Base-by-base conservation (phyloP, 2,329 filamentous ascomycete genomes). In the Paecilomyces fulvus region DNA sequence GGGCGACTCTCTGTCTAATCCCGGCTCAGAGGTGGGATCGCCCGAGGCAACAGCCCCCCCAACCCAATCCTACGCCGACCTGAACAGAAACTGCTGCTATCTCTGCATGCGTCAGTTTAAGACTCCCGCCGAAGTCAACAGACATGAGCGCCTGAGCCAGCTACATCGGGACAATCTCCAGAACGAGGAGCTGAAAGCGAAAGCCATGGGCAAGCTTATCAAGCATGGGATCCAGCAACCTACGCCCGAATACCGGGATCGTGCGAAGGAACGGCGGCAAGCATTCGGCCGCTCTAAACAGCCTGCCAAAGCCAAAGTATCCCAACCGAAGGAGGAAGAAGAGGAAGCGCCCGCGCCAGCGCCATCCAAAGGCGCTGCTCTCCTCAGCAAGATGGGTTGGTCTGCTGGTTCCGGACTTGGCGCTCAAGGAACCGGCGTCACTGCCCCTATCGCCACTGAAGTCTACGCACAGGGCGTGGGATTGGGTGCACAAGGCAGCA, bases 101-200 rank as follows among this genome's bases (percentile, higher is more conserved):
- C 73, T 86, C n/a, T 87, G 84, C 65, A 78, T 80, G 64, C 78
- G 80, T 25, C 76, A 81, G 60, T 84, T 86, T 62, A 80, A 81
- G 54, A 75, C 75, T 1, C 71, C 77, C 6, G 77, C 76, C 1
- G 78, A 84, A 63, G 76, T 84, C 46, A 79, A 81, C 60, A 77
- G 78, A 58, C 85, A 88, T 65, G 83, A 86, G 63, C 76, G 79
- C 6, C 74, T 81, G 21, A 83, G 81, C 60, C 74, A 82, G 55
- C 71, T 83, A 28, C 84, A 87, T 63, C 77, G 77, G 10, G 72
- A 75, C 28, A 84, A 83, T 54, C 65, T 84, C 37, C 73, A 79
- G 57, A 77, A 83, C 55, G 75, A 79, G 12, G 73, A 75, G 8
- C 69, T 79, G 20, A 73, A 76, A 28, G 64, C 63, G 2, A 73